Conservation (phyloP, 768 basidiomycete species). For the Lactifluus pinguis region DNA sequence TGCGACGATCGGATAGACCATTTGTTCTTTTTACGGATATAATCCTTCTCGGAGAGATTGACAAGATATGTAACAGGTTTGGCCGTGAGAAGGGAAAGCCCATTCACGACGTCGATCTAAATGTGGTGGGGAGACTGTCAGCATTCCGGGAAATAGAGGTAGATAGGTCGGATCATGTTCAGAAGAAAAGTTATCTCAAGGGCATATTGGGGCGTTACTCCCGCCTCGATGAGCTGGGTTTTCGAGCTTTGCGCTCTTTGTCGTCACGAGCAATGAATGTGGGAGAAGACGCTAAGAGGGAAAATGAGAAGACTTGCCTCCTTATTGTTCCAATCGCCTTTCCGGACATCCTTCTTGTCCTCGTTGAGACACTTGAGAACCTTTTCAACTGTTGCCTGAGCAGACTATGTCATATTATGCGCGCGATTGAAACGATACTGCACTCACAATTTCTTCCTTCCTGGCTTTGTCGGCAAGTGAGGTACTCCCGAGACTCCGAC, state of each 20-base stretch:
- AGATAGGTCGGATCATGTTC: not conserved
- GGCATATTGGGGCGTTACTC: slow-evolving; percentile 79
- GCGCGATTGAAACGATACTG: not conserved
- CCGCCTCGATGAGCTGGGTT: slow-evolving; percentile 96
- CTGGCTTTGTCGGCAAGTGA: slow-evolving; percentile 88
- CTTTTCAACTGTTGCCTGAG: slow-evolving; percentile 77
- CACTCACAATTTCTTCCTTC: slow-evolving; percentile 88
- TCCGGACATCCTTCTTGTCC: slow-evolving; percentile 84
- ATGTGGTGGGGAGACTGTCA: not conserved
- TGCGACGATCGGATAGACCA: slow-evolving; percentile 42
- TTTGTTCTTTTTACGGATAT: slow-evolving; percentile 97
- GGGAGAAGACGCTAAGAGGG: not conserved
- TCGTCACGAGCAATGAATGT: slow-evolving; percentile 40
- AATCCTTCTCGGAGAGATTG: slow-evolving; percentile 93
- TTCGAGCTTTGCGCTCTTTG: slow-evolving; percentile 73
- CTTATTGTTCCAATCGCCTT: slow-evolving; percentile 92
- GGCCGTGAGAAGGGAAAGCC: slow-evolving; percentile 84
- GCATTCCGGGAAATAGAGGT: not conserved
- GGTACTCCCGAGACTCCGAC: slow-evolving; percentile 59
- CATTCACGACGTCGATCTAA: slow-evolving; percentile 86
- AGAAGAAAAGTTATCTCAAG: slow-evolving; percentile 44
- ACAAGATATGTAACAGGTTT: slow-evolving; percentile 98
- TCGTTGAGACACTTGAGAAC: slow-evolving; percentile 67
- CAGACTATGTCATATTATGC: not conserved
- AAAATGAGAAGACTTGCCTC: slow-evolving; percentile 54